Conservation (phyloP, 768 basidiomycete species). For the Multifurca ochricompacta region DNA sequence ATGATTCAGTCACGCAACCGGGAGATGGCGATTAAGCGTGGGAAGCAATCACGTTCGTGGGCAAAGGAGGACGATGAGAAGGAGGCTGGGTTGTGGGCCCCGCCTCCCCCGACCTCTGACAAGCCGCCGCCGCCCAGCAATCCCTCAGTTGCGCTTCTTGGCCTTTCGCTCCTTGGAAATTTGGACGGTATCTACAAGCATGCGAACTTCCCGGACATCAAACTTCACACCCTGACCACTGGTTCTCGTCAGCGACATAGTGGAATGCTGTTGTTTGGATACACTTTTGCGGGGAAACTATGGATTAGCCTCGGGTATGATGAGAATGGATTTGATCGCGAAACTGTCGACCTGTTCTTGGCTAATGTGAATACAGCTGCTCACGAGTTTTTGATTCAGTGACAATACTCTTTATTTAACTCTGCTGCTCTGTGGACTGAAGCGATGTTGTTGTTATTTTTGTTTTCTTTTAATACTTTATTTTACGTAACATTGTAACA, state of each 20-base stretch:
- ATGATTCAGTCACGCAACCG: slow-evolving; percentile 54
- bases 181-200: slow-evolving; percentile 78
- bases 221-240: slow-evolving; percentile 69
- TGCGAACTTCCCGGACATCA: slow-evolving; percentile 42
- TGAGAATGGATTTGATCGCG: slow-evolving; percentile 61
- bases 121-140: slow-evolving; percentile 14
- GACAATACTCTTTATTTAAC: not conserved
- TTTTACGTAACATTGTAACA: not conserved
- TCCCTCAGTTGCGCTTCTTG: slow-evolving; percentile 61
- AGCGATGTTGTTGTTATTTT: no score
- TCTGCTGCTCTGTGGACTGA: not conserved
- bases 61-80: slow-evolving; percentile 70
- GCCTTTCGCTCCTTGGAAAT: slow-evolving; percentile 78
- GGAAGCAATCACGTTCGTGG: slow-evolving; percentile 52
- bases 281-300: slow-evolving; percentile 64
- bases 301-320: slow-evolving; percentile 82
- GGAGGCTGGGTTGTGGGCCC: slow-evolving; percentile 36
- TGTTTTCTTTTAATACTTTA: no score
- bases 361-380: slow-evolving; percentile 44
- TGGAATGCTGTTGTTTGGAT: slow-evolving; percentile 77
- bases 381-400: slow-evolving; percentile 46
- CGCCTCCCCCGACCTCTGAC: slow-evolving; percentile 23
- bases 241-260: slow-evolving; percentile 75
- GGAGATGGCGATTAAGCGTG: slow-evolving; percentile 60
- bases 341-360: slow-evolving; percentile 62